Conservation (phyloP, 768 basidiomycete species). For the Coprinopsis sp. region DNA sequence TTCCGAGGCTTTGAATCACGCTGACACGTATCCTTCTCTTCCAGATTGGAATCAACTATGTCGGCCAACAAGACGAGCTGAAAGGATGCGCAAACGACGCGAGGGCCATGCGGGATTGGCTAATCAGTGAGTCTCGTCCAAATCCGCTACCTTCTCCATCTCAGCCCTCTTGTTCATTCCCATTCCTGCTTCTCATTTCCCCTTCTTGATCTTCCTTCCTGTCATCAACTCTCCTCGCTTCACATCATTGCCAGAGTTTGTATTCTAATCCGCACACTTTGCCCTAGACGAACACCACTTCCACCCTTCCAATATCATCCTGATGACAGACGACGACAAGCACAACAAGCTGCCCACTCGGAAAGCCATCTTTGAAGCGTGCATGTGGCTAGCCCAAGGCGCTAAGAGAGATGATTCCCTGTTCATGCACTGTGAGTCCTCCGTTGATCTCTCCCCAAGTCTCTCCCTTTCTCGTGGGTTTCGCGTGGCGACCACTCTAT, state of each 20-base stretch:
- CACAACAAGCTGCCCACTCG: slow-evolving; percentile 38
- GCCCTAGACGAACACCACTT: slow-evolving; percentile 40
- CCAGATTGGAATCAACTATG: slow-evolving; percentile 79
- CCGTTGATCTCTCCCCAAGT: neutral
- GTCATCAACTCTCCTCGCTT: too few relatives aligned
- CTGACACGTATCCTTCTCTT: neutral
- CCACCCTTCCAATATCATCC: slow-evolving; percentile 55
- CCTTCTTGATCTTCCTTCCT: too few relatives aligned
- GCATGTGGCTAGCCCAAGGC: slow-evolving; percentile 59
- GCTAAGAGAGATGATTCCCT: slow-evolving; percentile 69
- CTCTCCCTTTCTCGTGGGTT: too few relatives aligned
- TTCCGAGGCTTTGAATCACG: neutral
- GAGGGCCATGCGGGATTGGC: slow-evolving; percentile 60
- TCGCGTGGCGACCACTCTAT: too few relatives aligned
- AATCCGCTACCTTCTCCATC: neutral
- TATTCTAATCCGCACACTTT: neutral
- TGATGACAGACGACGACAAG: slow-evolving; percentile 63
- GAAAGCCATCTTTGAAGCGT: slow-evolving; percentile 43
- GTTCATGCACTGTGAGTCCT: slow-evolving; percentile 64
- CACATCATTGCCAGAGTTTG: too few relatives aligned
- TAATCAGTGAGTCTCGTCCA: slow-evolving; percentile 42
- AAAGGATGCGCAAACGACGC: slow-evolving; percentile 83
- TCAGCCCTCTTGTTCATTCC: neutral
- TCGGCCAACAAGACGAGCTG: slow-evolving; percentile 57
- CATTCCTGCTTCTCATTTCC: too few relatives aligned